Conservation (phyloP, 768 basidiomycete species). For the Kwoniella sp. region DNA sequence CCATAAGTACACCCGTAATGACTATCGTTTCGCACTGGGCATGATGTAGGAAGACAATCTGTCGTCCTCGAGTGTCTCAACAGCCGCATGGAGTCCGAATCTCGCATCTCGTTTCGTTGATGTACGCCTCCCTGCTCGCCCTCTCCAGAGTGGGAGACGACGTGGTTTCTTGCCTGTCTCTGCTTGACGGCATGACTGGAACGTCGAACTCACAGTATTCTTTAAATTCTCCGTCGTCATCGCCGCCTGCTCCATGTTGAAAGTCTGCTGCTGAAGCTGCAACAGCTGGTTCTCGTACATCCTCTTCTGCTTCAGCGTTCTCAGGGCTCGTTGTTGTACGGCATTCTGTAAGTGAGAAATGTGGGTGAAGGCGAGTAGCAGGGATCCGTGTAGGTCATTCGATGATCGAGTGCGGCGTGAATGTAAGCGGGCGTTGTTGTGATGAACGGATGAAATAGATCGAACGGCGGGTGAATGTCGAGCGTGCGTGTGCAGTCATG, state of each 20-base stretch:
- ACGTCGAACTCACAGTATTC: conserved; percentile 65
- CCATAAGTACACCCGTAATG: too few relatives aligned
- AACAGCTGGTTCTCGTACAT: conserved; percentile 85
- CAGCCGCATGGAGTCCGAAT: too few relatives aligned
- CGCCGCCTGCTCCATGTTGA: conserved; percentile 96
- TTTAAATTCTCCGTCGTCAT: conserved; percentile 96
- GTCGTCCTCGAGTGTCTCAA: too few relatives aligned
- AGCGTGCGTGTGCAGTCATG: too few relatives aligned
- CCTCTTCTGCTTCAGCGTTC: conserved; percentile 89
- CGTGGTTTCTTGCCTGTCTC: too few relatives aligned
- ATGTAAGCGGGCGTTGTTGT: not conserved
- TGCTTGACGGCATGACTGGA: not conserved
- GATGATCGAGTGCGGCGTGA: not conserved
- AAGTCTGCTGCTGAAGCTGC: conserved; percentile 90
- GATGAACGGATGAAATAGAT: too few relatives aligned
- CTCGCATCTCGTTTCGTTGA: too few relatives aligned
- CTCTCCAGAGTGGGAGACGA: too few relatives aligned
- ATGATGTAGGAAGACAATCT: too few relatives aligned
- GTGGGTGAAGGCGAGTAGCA: conserved; percentile 13
- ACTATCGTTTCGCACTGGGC: too few relatives aligned
- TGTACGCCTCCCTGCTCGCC: too few relatives aligned
- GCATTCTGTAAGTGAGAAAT: conserved; percentile 64
- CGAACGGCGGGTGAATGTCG: too few relatives aligned
- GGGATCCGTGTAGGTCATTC: not conserved
- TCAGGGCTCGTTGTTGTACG: conserved; percentile 89